A percentile compares a stretch with the other conserved stretches of the same genome.
Conservation (phyloP, 148 eudicot species). For the Heliamphora exappendiculata region DNA sequence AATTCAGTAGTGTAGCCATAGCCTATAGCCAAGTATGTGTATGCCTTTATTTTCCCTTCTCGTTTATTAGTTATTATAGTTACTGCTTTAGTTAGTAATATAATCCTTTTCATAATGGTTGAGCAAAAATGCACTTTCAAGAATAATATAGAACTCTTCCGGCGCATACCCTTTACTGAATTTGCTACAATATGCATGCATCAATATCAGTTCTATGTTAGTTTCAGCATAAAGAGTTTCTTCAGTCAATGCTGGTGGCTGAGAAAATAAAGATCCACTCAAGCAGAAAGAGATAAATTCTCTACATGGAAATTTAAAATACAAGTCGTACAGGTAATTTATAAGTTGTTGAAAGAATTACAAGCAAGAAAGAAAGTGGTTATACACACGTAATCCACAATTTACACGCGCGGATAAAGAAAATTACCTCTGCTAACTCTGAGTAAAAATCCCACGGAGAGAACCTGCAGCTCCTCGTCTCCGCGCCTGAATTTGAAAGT, state of each 20-base stretch:
- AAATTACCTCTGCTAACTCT: slow-evolving; percentile 31
- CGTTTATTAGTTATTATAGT: not conserved
- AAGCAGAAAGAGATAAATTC: not conserved
- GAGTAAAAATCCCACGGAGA: slow-evolving; percentile 46
- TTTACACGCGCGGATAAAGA: not conserved
- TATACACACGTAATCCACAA: not conserved
- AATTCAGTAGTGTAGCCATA: not conserved
- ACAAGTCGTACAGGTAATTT: not conserved
- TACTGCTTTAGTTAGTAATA: not conserved
- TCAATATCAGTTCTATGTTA: not conserved
- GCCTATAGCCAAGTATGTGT: not conserved
- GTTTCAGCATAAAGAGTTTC: not conserved
- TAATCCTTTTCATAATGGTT: not conserved
- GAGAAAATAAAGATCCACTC: not conserved
- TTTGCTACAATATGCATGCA: not conserved
- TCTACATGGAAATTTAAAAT: not conserved
- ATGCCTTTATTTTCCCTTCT: not conserved
- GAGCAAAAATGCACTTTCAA: not conserved
- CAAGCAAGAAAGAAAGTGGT: not conserved
- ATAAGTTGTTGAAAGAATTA: not conserved
- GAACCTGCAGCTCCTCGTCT: slow-evolving; percentile 54
- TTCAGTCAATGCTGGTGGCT: not conserved
- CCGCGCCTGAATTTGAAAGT: slow-evolving; percentile 35
- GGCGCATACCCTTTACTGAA: not conserved
- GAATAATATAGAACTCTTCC: not conserved